Evolutionary conservation across 2,329 filamentous ascomycete genomes (phyloP), one percentile per base, ranked within the genome.

Genomic region (Xylariaceae sp.): DNA sequence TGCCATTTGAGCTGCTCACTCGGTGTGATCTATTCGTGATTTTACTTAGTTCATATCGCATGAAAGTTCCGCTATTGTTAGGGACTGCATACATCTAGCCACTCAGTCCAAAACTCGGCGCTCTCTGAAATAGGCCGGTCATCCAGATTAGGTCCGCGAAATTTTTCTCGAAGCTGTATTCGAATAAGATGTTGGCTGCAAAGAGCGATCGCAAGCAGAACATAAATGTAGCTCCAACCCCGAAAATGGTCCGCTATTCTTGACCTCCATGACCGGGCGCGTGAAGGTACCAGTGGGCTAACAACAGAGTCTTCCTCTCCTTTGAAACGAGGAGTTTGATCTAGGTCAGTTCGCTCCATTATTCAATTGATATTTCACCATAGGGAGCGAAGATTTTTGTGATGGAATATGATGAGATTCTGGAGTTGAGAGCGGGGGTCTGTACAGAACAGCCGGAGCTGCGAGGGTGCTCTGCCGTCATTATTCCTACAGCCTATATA

Each of bases 1-100:
- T 76, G 72, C 77, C 78, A 82, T 58, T 66, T 62, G 4, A 82
- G 72, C 49, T 78, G 74, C 60, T 76, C 67, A 58, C 73, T 79
- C n/a, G 79, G 75, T 6, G 65, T 65, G 49, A 82, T 79, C 75
- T 79, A 59, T 43, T 26, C 23, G 33, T 33, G n/a, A 33, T 40
- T 1, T 17, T 16, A 14, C 37, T 57, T 39, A 58, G 51, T 47
- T 44, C 11, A 44, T 21, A 46, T 17, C 26, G 16, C 14, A 23
- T 11, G 4, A 33, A 36, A 12, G 7, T 34, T 21, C 7, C 11
- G 17, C 14, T n/a, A 12, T 14, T 26, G 12, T 14, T n/a, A 46
- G 26, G 17, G 34, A 21, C 12, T 28, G 46, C 59, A 28, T 26
- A 62, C 59, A 56, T 63, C 55, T 9, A 50, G 28, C 58, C 59